phyloP scores from a whole-genome alignment of 176 grass and related monocot species.

The Bothriochloa decipiens region DNA sequence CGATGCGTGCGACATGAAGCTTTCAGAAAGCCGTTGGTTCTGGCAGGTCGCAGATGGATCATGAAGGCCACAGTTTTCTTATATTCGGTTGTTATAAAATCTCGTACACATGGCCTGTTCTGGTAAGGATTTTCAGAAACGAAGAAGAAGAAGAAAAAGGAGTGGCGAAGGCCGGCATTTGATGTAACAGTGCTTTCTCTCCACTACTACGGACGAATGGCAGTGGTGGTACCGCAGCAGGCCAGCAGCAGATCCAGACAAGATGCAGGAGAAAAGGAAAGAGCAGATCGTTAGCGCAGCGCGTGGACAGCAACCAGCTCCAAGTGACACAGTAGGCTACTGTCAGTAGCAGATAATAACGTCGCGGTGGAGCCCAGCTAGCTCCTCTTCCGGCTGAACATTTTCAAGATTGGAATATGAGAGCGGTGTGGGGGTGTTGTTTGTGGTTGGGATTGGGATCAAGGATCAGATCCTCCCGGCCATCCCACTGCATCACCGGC shows the following conservation, averaged over 20 bases:
- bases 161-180: conserved; percentile 22
- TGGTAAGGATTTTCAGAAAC: neutral
- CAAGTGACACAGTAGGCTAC: conserved; percentile 27
- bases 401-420: conserved; percentile 56
- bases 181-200: conserved; percentile 27
- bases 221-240: neutral
- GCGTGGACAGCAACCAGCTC: conserved; percentile 20
- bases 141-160: neutral
- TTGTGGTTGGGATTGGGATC: neutral
- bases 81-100: neutral
- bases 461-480: neutral
- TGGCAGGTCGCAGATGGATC: neutral
- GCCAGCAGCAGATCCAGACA: neutral
- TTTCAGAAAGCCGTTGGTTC: conserved; percentile 27
- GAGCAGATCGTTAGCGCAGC: neutral
- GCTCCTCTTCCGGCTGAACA: neutral
- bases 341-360: conserved; percentile 18
- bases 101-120: neutral
- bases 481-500: neutral
- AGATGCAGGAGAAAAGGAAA: neutral
- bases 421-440: neutral
- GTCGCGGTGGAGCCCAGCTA: conserved; percentile 27
- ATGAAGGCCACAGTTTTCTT: neutral
- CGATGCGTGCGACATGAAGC: neutral
- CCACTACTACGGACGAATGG: neutral